Evolutionary conservation across 1,284 basidiomycete genomes (phyloP).

Genomic region (Fomitopsis palustris): DNA sequence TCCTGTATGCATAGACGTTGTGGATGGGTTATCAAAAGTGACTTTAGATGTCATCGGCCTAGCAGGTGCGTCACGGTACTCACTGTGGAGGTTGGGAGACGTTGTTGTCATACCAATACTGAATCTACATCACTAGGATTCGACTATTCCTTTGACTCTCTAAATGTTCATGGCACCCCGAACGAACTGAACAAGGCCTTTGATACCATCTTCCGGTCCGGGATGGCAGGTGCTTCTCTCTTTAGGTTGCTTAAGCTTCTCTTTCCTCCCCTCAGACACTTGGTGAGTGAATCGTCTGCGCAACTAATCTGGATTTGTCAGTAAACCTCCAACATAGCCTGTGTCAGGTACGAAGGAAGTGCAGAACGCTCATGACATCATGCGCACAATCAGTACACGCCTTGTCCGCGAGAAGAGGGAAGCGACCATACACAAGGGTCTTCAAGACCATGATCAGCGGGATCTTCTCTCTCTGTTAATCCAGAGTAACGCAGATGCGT

Average conservation of each 20-base stretch:
- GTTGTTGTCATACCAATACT: background rate
- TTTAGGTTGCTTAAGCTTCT: background rate
- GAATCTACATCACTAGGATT: slow-evolving; percentile 33
- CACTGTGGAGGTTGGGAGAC: no score
- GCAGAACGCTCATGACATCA: slow-evolving; percentile 23
- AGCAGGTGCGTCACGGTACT: slow-evolving; percentile 37
- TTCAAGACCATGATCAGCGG: slow-evolving; percentile 15
- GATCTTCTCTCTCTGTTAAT: slow-evolving; percentile 35
- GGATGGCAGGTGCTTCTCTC: background rate
- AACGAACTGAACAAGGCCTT: slow-evolving; percentile 42
- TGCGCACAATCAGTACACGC: slow-evolving; percentile 33
- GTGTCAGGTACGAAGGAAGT: slow-evolving; percentile 22
- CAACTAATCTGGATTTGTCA: background rate
- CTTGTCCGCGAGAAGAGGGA: slow-evolving; percentile 40
- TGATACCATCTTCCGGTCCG: slow-evolving; percentile 17
- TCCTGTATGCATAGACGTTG: slow-evolving; percentile 33
- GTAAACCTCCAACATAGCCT: slow-evolving; percentile 24
- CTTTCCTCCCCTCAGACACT: slow-evolving; percentile 7
- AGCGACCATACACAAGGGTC: slow-evolving; percentile 15
- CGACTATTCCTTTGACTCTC: slow-evolving; percentile 46
- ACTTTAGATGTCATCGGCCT: slow-evolving; percentile 52
- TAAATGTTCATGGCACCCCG: slow-evolving; percentile 24
- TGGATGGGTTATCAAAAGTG: slow-evolving; percentile 37
- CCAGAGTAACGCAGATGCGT: slow-evolving; percentile 44
- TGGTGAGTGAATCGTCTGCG: background rate